Evolutionary conservation across 1,139 yeast genomes (phyloP).

Genomic region (Magnusiomyces sp.): DNA sequence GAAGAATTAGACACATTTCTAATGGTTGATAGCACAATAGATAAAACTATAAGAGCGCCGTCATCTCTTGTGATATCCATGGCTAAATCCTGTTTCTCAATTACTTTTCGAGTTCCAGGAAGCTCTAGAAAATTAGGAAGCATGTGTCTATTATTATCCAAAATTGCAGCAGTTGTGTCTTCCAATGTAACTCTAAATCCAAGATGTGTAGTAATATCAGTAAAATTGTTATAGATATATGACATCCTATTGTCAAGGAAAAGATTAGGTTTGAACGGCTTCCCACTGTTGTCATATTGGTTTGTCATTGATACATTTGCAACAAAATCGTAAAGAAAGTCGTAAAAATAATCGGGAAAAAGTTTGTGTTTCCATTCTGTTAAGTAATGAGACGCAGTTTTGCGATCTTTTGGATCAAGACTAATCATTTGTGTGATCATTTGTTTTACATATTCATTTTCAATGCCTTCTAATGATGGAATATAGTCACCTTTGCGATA

Average conservation of each 20-base stretch:
- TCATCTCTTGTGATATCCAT: constrained; percentile 34
- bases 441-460: constrained; percentile 42
- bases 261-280: constrained; percentile 6
- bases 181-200: constrained; percentile 12
- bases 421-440: constrained; percentile 56
- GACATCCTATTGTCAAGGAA: constrained; percentile 12
- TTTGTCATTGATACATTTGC: constrained; percentile 34
- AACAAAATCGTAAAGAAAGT: constrained; percentile 62
- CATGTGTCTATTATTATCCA: constrained; percentile 8
- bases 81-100: constrained; percentile 18
- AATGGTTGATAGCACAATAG: constrained; percentile 55
- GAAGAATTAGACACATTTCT: constrained; percentile 56
- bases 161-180: constrained; percentile 1
- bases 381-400: constrained; percentile 48
- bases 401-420: constrained; percentile 53
- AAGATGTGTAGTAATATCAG: constrained; percentile 32
- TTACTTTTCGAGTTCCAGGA: constrained; percentile 36
- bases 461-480: constrained; percentile 52
- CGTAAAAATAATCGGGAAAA: constrained; percentile 68
- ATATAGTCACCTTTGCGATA: constrained; percentile 60
- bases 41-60: constrained; percentile 55
- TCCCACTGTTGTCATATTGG: constrained; percentile 4
- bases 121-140: constrained; percentile 43
- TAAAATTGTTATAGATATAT: constrained; percentile 20
- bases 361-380: constrained; percentile 38